Conservation (phyloP, 2,329 filamentous ascomycete species). For the Neopestalotiopsis rosae region DNA sequence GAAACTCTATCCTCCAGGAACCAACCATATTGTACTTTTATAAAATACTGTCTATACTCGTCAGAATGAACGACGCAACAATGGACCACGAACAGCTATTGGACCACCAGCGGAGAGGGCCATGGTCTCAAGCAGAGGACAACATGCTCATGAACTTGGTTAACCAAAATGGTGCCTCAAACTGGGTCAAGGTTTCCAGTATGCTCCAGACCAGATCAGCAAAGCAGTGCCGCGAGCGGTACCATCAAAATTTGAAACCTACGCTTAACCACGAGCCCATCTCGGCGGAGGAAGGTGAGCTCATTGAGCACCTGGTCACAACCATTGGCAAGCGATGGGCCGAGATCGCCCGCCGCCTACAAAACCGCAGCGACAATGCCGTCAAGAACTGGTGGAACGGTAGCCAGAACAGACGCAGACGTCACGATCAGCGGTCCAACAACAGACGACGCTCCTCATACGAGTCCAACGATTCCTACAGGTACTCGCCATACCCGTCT, state of each 20-base stretch:
- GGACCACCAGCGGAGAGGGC: constrained; percentile 61
- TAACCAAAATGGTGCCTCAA: constrained; percentile 73
- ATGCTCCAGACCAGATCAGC: constrained; percentile 79
- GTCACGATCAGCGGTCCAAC: constrained; percentile 46
- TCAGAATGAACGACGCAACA: constrained; percentile 11
- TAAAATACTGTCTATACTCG: too few relatives aligned
- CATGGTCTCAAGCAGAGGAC: constrained; percentile 84
- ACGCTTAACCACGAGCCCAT: constrained; percentile 76
- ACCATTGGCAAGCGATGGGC: constrained; percentile 90
- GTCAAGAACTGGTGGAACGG: constrained; percentile 99
- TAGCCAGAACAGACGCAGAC: constrained; percentile 79
- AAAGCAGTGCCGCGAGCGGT: constrained; percentile 95
- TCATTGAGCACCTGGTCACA: constrained; percentile 79
- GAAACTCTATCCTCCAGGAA: neutral
- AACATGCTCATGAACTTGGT: constrained; percentile 73
- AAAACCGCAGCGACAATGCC: constrained; percentile 89
- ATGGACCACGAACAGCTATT: neutral
- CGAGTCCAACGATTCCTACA: constrained; percentile 29
- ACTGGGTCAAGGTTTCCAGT: constrained; percentile 88
- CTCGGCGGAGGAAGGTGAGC: constrained; percentile 68
- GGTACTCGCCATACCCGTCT: constrained; percentile 22
- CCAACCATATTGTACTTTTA: neutral
- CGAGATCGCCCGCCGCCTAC: constrained; percentile 82
- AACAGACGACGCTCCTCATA: constrained; percentile 35
- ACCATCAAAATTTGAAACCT: constrained; percentile 90